Evolutionary conservation across 805 yeast species (phyloP), one percentile per base, ranked within the genome.

Genomic region (Metschnikowia santaceciliae): DNA sequence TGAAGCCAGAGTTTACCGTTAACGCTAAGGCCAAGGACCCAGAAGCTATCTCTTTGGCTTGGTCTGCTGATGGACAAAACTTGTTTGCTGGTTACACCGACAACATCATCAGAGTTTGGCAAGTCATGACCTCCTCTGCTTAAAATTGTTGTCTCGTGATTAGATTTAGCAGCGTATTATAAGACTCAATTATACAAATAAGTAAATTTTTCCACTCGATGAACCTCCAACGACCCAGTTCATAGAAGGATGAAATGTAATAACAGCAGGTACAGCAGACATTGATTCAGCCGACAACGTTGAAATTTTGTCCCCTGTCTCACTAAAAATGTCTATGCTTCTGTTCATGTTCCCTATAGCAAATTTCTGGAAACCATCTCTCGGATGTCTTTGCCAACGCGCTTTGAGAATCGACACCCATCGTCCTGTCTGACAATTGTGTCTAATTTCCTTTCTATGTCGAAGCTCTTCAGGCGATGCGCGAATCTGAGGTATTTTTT

Each of bases 1-100:
- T 94, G 79, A 91, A 88, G 81, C 97, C 98, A 75, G 98, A 94
- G 81, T 89, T 90, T 73, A 88, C 94, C 70, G 81, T 86, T 70
- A 75, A 80, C 61, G 86, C 89, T 68, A 85, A 86, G 79, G 91
- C 96, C 67, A 89, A 89, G 84, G 96, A 90, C 80, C 98, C 99
- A 74, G 96, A 90, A 78, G 92, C 96, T 76, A 81, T 94, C 75
- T 92, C 98, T 64, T 84, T 94, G 75, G 90, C 97, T 76, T 94
- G 99, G 99, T 91, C 98, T 69, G 92, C 96, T 78, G 99, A 94
- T 70, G 99, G 99, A 77, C 98, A 92, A 84, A 90, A 87, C 87
- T 84, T 94, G 79, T 94, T 90, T 76, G 96, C 98, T 69, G 99
- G 99, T 84, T 94, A 94, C 97, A 91, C 97, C 72, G 99, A 94